Conservation (phyloP, 768 basidiomycete species). For the Exsudoporus frostii region DNA sequence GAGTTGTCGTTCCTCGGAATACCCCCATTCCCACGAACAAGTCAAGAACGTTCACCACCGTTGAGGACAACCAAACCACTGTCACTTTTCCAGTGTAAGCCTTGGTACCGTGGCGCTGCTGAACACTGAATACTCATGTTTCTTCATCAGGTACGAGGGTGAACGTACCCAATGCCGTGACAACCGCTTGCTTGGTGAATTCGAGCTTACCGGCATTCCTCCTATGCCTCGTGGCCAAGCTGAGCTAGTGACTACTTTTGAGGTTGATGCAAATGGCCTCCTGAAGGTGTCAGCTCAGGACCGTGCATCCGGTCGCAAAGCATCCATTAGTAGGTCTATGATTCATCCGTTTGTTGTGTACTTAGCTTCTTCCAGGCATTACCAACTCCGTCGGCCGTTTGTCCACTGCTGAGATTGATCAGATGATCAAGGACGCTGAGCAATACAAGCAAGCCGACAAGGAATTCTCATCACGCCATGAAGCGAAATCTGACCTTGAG, state of each 20-base stretch:
- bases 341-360: background rate
- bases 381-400: conserved; percentile 99
- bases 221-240: conserved; percentile 99
- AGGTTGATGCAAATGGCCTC: conserved; percentile 99
- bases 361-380: conserved; percentile 56
- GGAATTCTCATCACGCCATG: conserved; percentile 97
- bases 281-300: conserved; percentile 98
- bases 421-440: conserved; percentile 99
- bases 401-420: conserved; percentile 95
- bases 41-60: conserved; percentile 97
- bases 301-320: conserved; percentile 98
- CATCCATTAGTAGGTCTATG: conserved; percentile 78
- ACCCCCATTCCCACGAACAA: conserved; percentile 99
- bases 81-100: conserved; percentile 98
- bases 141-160: conserved; percentile 77
- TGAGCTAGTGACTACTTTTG: conserved; percentile 98
- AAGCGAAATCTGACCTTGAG: conserved; percentile 98
- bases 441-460: conserved; percentile 96
- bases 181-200: conserved; percentile 98
- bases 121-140: conserved; percentile 5
- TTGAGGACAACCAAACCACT: conserved; percentile 99
- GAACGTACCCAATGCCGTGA: conserved; percentile 99
- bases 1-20: conserved; percentile 98
- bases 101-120: background rate
- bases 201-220: conserved; percentile 98